Evolutionary conservation across 1,284 basidiomycete genomes (phyloP).

Genomic region (Ustilago nuda): DNA sequence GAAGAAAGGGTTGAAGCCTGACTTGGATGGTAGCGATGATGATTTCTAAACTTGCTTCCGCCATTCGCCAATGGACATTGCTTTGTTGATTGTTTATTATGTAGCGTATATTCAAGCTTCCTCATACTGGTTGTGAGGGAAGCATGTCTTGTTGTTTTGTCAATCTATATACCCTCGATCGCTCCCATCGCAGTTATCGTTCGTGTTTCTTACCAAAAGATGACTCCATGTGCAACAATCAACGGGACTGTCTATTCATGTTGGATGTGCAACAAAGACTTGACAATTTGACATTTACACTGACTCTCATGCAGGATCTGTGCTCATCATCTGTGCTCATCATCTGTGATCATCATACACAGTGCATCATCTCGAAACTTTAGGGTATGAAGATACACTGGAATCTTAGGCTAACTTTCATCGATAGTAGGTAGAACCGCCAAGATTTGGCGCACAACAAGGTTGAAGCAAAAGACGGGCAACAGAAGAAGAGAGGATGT

Average conservation of each 20-base stretch:
- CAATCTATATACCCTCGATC: background rate
- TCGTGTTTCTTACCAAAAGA: too few species aligned
- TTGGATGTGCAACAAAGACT: too few species aligned
- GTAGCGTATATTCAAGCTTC: background rate
- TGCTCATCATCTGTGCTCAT: too few species aligned
- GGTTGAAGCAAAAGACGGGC: background rate
- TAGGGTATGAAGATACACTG: background rate
- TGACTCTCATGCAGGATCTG: too few species aligned
- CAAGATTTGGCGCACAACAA: background rate
- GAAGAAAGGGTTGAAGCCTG: background rate
- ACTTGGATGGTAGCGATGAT: conserved; percentile 22
- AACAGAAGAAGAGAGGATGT: background rate
- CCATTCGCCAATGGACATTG: background rate
- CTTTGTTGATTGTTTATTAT: background rate
- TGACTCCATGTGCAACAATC: too few species aligned
- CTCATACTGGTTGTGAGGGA: background rate
- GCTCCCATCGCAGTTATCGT: too few species aligned
- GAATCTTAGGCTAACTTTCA: background rate
- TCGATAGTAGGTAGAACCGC: background rate
- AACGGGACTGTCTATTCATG: too few species aligned
- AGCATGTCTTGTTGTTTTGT: background rate
- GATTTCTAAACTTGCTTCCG: conserved; percentile 11
- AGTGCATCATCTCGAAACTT: background rate
- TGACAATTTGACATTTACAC: too few species aligned
- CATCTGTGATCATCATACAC: too few species aligned